phyloP scores from a whole-genome alignment of 441 rosid species.

The Erodium moschatum region DNA sequence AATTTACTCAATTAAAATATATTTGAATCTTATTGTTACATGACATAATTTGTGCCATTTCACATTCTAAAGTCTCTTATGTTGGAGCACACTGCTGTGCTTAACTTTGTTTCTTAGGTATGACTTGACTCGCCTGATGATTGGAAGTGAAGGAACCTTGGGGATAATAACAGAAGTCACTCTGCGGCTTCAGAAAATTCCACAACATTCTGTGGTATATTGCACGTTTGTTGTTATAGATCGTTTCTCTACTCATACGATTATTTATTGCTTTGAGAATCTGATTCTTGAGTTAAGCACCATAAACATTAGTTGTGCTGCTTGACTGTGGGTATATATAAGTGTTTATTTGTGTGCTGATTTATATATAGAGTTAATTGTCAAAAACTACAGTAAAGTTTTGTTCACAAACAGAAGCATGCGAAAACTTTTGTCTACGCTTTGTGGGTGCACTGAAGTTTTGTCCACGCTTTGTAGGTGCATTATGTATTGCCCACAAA shows the following conservation, averaged over 20 bases:
- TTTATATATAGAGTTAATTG: too few relatives aligned
- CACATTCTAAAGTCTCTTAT: too few relatives aligned
- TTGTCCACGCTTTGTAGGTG: too few relatives aligned
- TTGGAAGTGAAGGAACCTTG: constrained; percentile 96
- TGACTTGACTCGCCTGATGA: not conserved
- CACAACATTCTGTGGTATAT: constrained; percentile 78
- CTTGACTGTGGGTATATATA: not conserved
- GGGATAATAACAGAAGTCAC: constrained; percentile 88
- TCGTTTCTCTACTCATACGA: not conserved
- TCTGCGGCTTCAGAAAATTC: constrained; percentile 80
- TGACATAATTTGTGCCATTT: too few relatives aligned
- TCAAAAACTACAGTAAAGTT: too few relatives aligned
- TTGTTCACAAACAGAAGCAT: too few relatives aligned
- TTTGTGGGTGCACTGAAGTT: too few relatives aligned
- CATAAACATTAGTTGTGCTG: not conserved
- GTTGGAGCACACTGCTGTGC: too few relatives aligned
- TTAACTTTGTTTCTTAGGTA: not conserved
- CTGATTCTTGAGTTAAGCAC: not conserved
- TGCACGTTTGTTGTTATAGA: constrained; percentile 17
- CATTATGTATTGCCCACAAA: too few relatives aligned
- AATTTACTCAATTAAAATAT: not conserved
- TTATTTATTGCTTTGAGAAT: not conserved
- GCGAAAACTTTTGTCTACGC: too few relatives aligned
- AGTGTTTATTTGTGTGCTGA: not conserved
- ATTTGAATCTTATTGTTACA: not conserved